Conservation (phyloP, 78 protist species). For the Emiliania huxleyi region DNA sequence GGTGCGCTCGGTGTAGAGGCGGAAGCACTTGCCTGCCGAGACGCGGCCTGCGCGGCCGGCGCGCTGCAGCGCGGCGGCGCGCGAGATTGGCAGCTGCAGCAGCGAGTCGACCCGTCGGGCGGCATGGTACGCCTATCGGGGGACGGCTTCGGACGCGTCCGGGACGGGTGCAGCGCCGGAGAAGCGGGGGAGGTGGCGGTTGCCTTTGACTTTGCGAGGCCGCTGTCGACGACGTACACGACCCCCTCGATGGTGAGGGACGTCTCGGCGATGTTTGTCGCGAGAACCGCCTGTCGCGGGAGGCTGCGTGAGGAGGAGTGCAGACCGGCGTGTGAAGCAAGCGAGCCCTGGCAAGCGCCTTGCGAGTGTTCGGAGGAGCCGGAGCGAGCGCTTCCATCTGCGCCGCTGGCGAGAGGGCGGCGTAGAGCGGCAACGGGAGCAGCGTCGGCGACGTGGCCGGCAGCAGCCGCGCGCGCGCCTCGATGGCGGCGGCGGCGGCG, state of each 20-base stretch:
- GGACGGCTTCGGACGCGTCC: conserved; percentile 80
- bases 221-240: conserved; percentile 94
- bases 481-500: neutral
- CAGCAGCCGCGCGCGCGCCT: no score
- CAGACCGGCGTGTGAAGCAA: no score
- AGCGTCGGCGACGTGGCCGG: neutral
- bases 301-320: no score
- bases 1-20: conserved; percentile 40
- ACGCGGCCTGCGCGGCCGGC: conserved; percentile 92
- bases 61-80: conserved; percentile 84
- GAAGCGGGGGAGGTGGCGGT: neutral
- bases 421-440: conserved; percentile 9
- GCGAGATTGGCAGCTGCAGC: conserved; percentile 64
- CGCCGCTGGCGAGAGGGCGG: conserved; percentile 18
- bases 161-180: conserved; percentile 72
- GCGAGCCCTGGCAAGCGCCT: neutral
- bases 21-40: conserved; percentile 34
- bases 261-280: conserved; percentile 98
- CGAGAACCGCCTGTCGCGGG: conserved; percentile 92
- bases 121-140: conserved; percentile 97
- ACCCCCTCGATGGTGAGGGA: conserved; percentile 95
- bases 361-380: neutral
- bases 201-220: conserved; percentile 85
- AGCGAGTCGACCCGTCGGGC: conserved; percentile 93
- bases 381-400: conserved; percentile 38